A percentile compares a stretch with the other conserved stretches of the same genome.
phyloP scores from a whole-genome alignment of 2,329 filamentous ascomycete species.

The Alternaria brassicicola region DNA sequence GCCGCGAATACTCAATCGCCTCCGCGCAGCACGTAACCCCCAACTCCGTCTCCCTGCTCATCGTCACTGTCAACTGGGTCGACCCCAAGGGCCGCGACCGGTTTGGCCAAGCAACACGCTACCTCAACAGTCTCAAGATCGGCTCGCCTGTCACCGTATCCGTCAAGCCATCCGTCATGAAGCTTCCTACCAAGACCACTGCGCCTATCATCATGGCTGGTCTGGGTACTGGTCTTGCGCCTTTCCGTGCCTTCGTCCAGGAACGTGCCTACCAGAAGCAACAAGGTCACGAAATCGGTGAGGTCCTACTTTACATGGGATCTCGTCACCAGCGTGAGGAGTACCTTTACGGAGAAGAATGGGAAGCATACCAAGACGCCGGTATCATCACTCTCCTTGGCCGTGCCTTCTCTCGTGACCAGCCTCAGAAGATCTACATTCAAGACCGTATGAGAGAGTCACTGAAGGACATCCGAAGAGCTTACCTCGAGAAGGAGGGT shows the following conservation, averaged over 20 bases:
- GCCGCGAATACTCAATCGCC: constrained; percentile 98
- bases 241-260: constrained; percentile 99
- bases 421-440: constrained; percentile 99
- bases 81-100: constrained; percentile 86
- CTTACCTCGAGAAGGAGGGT: constrained; percentile 86
- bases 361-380: constrained; percentile 96
- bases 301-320: constrained; percentile 94
- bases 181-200: constrained; percentile 84
- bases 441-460: constrained; percentile 97
- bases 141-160: constrained; percentile 86
- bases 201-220: constrained; percentile 98
- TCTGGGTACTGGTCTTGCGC: constrained; percentile 94
- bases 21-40: constrained; percentile 95
- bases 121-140: constrained; percentile 76
- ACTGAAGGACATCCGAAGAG: constrained; percentile 78
- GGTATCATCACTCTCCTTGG: constrained; percentile 95
- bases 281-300: constrained; percentile 93
- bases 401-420: constrained; percentile 92
- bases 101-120: constrained; percentile 91
- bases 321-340: constrained; percentile 97
- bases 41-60: constrained; percentile 88
- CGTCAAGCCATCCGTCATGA: constrained; percentile 99
- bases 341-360: constrained; percentile 98
- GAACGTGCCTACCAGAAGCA: constrained; percentile 97
- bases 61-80: constrained; percentile 96